Conservation (phyloP, 2,329 filamentous ascomycete species). For the Neopestalotiopsis rosae region DNA sequence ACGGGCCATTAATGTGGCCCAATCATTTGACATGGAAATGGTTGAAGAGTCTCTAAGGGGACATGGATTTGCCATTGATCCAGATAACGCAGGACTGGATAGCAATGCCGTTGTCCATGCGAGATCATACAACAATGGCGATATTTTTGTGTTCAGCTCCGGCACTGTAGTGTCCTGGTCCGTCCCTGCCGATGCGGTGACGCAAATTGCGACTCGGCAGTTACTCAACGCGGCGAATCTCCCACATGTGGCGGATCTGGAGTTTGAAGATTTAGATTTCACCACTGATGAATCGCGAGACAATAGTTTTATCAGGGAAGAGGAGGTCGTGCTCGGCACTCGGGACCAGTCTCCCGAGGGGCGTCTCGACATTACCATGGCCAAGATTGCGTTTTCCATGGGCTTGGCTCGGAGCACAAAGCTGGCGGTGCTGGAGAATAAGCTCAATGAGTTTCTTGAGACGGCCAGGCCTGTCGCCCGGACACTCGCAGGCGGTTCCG, state of each 20-base stretch:
- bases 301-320: constrained; percentile 79
- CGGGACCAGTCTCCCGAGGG: constrained; percentile 57
- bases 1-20: constrained; percentile 66
- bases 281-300: constrained; percentile 75
- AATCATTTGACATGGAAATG: constrained; percentile 68
- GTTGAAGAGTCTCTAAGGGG: constrained; percentile 62
- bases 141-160: constrained; percentile 95
- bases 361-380: constrained; percentile 69
- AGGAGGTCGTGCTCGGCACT: constrained; percentile 88
- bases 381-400: constrained; percentile 96
- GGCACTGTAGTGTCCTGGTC: constrained; percentile 95
- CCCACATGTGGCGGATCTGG: constrained; percentile 72
- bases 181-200: constrained; percentile 75
- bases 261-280: constrained; percentile 91
- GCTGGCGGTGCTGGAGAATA: constrained; percentile 86
- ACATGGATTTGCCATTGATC: constrained; percentile 67
- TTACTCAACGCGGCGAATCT: constrained; percentile 78
- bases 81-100: constrained; percentile 65
- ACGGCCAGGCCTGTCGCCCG: constrained; percentile 83
- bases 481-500: constrained; percentile 64
- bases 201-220: constrained; percentile 70
- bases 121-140: constrained; percentile 68
- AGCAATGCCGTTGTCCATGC: constrained; percentile 68
- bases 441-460: constrained; percentile 83
- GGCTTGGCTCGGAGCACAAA: constrained; percentile 93